Evolutionary conservation across 1,284 basidiomycete genomes (phyloP).

Genomic region (Leccinum insolens): DNA sequence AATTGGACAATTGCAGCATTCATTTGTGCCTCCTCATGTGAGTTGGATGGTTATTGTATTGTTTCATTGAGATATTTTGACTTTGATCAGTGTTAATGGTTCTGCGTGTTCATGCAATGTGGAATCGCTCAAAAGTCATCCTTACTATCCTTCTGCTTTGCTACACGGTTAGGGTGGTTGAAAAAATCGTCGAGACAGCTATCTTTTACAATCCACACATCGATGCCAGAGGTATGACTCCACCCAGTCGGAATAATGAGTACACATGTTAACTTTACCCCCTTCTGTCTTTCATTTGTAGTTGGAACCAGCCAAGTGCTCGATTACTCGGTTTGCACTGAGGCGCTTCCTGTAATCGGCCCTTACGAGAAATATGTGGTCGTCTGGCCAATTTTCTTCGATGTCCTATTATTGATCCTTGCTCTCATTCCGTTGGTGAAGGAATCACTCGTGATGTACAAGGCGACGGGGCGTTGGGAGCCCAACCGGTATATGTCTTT

Average conservation of each 20-base stretch:
- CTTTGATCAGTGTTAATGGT: neutral
- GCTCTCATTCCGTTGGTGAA: too few relatives aligned
- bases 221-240: neutral
- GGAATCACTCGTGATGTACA: too few relatives aligned
- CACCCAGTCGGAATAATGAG: neutral
- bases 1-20: fast-evolving
- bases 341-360: neutral
- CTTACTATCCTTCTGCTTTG: neutral
- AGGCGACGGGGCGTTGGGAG: too few relatives aligned
- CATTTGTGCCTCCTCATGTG: neutral
- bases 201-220: neutral
- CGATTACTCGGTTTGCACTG: neutral
- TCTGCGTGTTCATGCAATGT: neutral
- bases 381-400: neutral
- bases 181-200: neutral
- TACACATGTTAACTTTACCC: neutral
- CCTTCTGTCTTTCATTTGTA: neutral
- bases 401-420: neutral
- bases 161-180: neutral
- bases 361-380: neutral
- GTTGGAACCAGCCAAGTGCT: neutral
- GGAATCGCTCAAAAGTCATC: neutral
- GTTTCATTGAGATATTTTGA: neutral
- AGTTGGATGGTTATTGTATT: neutral
- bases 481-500: too few relatives aligned